phyloP scores from a whole-genome alignment of 2,329 filamentous ascomycete genomes.

The Periconia macrospinosa region DNA sequence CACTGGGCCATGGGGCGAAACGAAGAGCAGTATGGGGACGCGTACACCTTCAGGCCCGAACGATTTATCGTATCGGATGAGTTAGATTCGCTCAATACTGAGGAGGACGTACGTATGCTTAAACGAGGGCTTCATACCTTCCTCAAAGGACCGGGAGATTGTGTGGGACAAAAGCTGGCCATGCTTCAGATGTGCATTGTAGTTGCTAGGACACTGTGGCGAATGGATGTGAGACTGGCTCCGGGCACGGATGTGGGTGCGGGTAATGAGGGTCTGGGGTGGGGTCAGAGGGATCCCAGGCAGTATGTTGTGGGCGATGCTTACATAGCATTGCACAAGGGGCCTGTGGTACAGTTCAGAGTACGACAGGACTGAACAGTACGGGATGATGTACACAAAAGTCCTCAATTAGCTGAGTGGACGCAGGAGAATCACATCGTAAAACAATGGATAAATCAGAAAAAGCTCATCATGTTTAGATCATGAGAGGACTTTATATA shows the following conservation, averaged over 20 bases:
- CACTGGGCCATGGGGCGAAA: conserved; percentile 17
- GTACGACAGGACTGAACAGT: neutral
- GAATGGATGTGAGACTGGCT: conserved; percentile 15
- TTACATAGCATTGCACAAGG: conserved; percentile 23
- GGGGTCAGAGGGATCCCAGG: neutral
- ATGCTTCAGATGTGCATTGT: conserved; percentile 17
- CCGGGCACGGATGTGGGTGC: conserved; percentile 9
- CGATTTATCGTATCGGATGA: conserved; percentile 17
- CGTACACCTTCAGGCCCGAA: conserved; percentile 14
- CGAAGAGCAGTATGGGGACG: conserved; percentile 14
- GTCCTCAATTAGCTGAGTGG: no score
- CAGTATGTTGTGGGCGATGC: conserved; percentile 4
- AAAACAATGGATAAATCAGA: no score
- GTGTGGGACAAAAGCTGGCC: conserved; percentile 25
- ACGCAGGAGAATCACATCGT: no score
- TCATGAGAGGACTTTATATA: no score
- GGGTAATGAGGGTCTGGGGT: conserved; percentile 1
- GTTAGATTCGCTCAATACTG: neutral
- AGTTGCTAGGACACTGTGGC: conserved; percentile 18
- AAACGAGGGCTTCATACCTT: conserved; percentile 17
- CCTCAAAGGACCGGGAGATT: conserved; percentile 20
- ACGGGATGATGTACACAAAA: neutral
- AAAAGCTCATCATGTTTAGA: no score
- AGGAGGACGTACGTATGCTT: conserved; percentile 8
- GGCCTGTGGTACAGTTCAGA: conserved; percentile 27